Conservation (phyloP, 1,284 basidiomycete genomes). For the Vanrija sp. region DNA sequence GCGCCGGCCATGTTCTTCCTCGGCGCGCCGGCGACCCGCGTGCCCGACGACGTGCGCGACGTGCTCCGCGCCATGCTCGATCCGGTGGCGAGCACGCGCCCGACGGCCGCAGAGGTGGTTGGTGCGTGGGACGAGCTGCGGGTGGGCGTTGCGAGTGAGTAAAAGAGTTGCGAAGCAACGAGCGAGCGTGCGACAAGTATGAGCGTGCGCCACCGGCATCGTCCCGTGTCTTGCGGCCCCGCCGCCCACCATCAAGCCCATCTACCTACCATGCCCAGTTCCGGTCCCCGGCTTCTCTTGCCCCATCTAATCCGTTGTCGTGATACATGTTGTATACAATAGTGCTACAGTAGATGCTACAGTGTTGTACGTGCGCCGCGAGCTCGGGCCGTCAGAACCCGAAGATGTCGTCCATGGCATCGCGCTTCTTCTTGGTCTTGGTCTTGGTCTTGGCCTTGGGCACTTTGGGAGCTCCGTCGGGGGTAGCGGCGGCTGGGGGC, state of each 20-base stretch:
- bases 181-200: too few species aligned
- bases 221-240: too few species aligned
- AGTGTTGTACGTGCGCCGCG: background rate
- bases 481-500: background rate
- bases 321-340: background rate
- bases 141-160: constrained; percentile 11
- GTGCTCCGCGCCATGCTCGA: constrained; percentile 38
- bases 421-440: constrained; percentile 23
- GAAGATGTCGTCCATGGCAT: constrained; percentile 43
- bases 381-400: constrained; percentile 13
- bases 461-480: background rate
- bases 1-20: constrained; percentile 26
- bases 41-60: constrained; percentile 25
- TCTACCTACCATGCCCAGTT: background rate
- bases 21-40: constrained; percentile 12
- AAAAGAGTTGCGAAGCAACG: background rate
- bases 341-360: background rate
- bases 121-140: constrained; percentile 27
- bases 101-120: constrained; percentile 33
- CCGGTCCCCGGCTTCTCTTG: background rate
- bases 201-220: too few species aligned
- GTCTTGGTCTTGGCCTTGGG: background rate
- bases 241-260: too few species aligned
- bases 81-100: constrained; percentile 25
- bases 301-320: background rate